These are phyloP conservation scores for Saprolegnia parasitica DNA, from an alignment of 352 stramenopile species.

Conservation along the genomic window DNA sequence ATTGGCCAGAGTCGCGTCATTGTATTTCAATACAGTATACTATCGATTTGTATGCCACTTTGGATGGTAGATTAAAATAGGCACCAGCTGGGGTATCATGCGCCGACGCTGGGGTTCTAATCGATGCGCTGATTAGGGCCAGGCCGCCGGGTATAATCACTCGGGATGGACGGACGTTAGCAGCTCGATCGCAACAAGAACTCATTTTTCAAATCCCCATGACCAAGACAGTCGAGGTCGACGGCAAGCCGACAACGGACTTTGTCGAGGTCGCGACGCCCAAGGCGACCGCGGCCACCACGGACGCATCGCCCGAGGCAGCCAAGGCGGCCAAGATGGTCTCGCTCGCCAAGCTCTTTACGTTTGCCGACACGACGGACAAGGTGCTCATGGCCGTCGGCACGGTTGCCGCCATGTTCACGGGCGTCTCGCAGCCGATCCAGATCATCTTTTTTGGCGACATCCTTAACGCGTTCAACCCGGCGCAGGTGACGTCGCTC, in stretches of 20 bases:
- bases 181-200: background rate
- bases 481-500: background rate
- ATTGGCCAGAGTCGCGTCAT: background rate
- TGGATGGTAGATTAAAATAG: background rate
- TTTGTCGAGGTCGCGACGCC: background rate
- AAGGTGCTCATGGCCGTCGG: constrained; percentile 54
- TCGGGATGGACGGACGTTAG: background rate
- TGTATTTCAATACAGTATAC: background rate
- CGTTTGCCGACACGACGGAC: constrained; percentile 48
- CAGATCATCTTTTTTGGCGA: constrained; percentile 72
- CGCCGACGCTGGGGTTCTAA: background rate
- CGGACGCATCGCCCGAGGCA: background rate
- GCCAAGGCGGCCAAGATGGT: background rate
- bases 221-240: background rate
- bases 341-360: constrained; percentile 32
- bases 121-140: constrained; percentile 7
- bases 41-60: background rate
- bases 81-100: background rate
- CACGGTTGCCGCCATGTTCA: constrained; percentile 40
- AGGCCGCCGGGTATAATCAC: background rate
- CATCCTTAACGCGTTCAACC: constrained; percentile 65
- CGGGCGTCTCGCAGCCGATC: constrained; percentile 52
- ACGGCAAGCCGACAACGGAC: background rate
- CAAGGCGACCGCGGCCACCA: background rate
- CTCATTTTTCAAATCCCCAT: constrained; percentile 7